Evolutionary conservation across 768 basidiomycete species (phyloP), one percentile per base, ranked within the genome.

Genomic region (Multifurca ochricompacta): DNA sequence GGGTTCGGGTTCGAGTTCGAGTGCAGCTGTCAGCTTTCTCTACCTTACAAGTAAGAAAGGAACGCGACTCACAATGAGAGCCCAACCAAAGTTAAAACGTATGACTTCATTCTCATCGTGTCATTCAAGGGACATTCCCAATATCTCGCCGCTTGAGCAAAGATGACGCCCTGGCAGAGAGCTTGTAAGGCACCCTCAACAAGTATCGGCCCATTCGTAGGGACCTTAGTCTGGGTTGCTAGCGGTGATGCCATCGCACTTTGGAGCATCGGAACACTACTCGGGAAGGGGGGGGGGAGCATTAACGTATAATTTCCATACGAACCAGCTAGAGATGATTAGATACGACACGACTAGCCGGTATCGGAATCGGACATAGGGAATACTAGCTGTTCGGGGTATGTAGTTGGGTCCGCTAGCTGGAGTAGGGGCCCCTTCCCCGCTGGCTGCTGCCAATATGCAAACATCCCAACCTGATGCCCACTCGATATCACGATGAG

Each of bases 101-200:
- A 79, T 2, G 62, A 39, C 32, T 72, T 71, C 61, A 76, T 74
- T 27, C 64, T 57, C 44, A 70, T 53, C 1, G 76, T 70, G 63
- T 81, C 79, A 44, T 75, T 73, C n/a, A 62, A 63, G 52, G 70
- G 74, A 25, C 70, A 69, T 50, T 69, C 63, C 66, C 70, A 71
- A 76, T 59, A 66, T 31, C 63, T 64, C 32, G 57, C 50, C 6
- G 62, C 59, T 61, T 67, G 66, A 3, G 65, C 59, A n/a, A 66
- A 63, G 25, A 67, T 63, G 30, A 67, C 60, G 48, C 66, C 66
- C 53, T 77, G 69, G 25, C 74, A 71, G 46, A 80, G 72, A 4
- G 74, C 74, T 50, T 79, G 77, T 14, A 78, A 44, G 21, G 79
- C 64, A 11, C 70, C 73, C 58, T 73, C 73, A 35, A 78, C 49